Conservation (phyloP, 2,329 filamentous ascomycete species). For the Drechslerella stenobrocha region DNA sequence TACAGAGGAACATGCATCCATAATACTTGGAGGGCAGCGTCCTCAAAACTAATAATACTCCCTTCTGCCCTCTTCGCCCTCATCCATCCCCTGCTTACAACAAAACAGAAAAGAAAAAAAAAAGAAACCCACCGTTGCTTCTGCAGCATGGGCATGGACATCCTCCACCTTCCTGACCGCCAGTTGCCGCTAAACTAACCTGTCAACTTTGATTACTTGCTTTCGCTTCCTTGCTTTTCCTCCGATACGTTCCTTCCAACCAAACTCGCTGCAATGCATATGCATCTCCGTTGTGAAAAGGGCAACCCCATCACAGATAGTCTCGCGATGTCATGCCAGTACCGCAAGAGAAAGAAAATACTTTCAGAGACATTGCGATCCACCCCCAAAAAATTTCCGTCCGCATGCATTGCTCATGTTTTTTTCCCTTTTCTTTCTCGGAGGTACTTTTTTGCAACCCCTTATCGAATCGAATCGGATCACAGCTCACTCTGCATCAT, state of each 20-base stretch:
- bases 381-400: too few species aligned
- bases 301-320: conserved; percentile 4
- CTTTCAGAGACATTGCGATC: too few species aligned
- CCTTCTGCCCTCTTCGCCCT: too few species aligned
- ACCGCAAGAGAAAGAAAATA: conserved; percentile 1
- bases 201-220: background rate
- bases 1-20: background rate
- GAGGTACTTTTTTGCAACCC: background rate
- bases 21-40: too few species aligned
- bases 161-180: too few species aligned
- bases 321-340: conserved; percentile 4
- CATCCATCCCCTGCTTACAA: too few species aligned
- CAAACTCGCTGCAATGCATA: conserved; percentile 23
- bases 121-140: too few species aligned
- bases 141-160: too few species aligned
- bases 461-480: conserved; percentile 8
- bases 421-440: background rate
- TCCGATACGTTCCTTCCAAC: background rate
- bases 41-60: too few species aligned
- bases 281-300: conserved; percentile 32
- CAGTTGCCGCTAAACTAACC: too few species aligned
- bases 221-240: background rate
- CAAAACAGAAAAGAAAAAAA: too few species aligned
- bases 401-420: background rate
- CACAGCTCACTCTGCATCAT: conserved; percentile 17